Base-by-base conservation (phyloP, 75 land plant species). In the Sequoia sempervirens region DNA sequence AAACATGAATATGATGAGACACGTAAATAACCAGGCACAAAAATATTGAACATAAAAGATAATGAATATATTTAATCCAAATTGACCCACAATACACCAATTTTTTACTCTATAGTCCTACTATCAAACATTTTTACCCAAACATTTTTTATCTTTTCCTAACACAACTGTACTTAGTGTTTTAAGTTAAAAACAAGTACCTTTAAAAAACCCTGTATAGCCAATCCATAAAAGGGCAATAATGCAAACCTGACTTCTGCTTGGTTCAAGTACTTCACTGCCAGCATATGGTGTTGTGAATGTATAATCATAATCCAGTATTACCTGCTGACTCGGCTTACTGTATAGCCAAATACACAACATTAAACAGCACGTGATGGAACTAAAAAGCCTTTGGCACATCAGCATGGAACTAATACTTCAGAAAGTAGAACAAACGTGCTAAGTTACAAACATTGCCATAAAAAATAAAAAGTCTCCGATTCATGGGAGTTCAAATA, bases 221-320 rank as follows among this genome's bases (percentile, higher is more conserved):
- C 1, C n/a, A 61, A 26, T 23, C n/a, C 66, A 61, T 61, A 61
- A 23, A 61, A 61, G 66, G n/a, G 66, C 66, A 61, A 75, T 23
- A 36, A 75, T 14, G 78, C 78, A n/a, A 88, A 89, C 89, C 83
- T 75, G 7, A 61, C 85, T 52, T 78, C 18, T 72, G 7, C 43
- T 80, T 53, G 64, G 61, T 37, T 89, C 90, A 85, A 94, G 34
- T n/a, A 83, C 72, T 82, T 92, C 92, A 87, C 98, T 97, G 79
- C 99, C 98, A 90, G 90, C 84, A 84, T 97, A 97, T 40, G 98
- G 95, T 30, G 99, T 96, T 28, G 99, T 97, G 86, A 94, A 97
- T 37, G 99, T 97, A 84, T 97, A 97, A 86, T 97, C 99, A 90
- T 97, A 97, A 82, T 97, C 98, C 45, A 97, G 88, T 76, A 96